Evolutionary conservation across 352 stramenopile genomes (phyloP), one percentile per base, ranked within the genome.

Genomic region (Phytopythium montanum): DNA sequence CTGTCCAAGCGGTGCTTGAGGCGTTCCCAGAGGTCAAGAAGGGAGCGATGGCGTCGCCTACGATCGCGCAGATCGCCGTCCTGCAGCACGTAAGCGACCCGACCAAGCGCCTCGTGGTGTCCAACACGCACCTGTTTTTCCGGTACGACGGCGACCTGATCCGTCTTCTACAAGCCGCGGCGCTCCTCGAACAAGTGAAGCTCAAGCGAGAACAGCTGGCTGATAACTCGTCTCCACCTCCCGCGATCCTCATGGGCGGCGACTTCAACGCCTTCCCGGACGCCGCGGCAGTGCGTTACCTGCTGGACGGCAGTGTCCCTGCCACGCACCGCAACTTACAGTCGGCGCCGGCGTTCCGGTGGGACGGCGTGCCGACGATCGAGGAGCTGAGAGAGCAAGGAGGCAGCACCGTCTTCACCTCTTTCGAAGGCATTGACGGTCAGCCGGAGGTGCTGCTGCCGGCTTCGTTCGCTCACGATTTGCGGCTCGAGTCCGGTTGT

Each of bases 101-200:
- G 7, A 13, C 44, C 1, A 62, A 68, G 23, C 66, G 42, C n/a
- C 29, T 88, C 23, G 49, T 92, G 54, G 53, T 90, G n/a, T 76
- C 73, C 1, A 92, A 92, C 50, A 90, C 83, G 18, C 83, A 92
- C 53, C 60, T 92, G 16, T 92, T 87, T 54, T 92, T 88, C 59
- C 80, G 83, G 0, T 71, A 85, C 60, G 83, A 90, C 54, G 75
- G 75, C 9, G 67, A 92, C 54, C 68, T 90, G 64, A 82, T 90
- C 29, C 80, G 83, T 5, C 61, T 90, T 14, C 59, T 92, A 19
- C 83, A 92, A 66, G 65, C 76, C 25, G 60, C 75, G 29, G 76
- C 72, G 19, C 56, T 84, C 0, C 70, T 86, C 13, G 66, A 79
- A 10, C 64, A 69, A 42, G 70, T 90, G 26, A 57, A 72, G 41